Percentiles rank a stretch among this genome's conserved stretches.
phyloP scores from a whole-genome alignment of 225 moss, liverwort and hornwort species.

The Asterella californica region DNA sequence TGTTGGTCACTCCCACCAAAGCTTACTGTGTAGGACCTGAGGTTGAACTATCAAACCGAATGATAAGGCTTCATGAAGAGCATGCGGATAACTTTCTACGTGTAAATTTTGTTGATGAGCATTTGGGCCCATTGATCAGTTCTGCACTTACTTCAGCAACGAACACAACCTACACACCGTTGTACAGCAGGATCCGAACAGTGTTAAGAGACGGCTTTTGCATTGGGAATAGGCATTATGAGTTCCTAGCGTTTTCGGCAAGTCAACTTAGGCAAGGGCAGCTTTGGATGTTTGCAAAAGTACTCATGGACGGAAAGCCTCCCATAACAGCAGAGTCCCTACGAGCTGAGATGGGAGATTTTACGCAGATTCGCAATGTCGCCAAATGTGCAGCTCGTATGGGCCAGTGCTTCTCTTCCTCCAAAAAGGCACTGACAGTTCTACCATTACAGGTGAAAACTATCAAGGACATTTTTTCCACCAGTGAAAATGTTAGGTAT shows the following conservation, averaged over 20 bases:
- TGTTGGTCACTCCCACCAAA: constrained; percentile 68
- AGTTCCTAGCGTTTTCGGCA: constrained; percentile 83
- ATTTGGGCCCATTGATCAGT: constrained; percentile 35
- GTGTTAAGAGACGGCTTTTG: constrained; percentile 53
- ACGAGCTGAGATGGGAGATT: constrained; percentile 83
- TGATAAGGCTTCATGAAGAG: constrained; percentile 53
- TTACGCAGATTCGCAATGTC: constrained; percentile 67
- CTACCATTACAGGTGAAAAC: constrained; percentile 37
- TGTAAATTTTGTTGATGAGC: constrained; percentile 78
- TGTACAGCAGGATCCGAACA: constrained; percentile 50
- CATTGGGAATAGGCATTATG: constrained; percentile 56
- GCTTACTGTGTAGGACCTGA: constrained; percentile 60
- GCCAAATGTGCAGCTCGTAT: constrained; percentile 88
- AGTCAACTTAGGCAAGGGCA: constrained; percentile 81
- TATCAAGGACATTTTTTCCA: constrained; percentile 55
- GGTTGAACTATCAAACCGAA: constrained; percentile 68
- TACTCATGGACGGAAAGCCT: background rate
- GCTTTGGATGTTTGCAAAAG: constrained; percentile 82
- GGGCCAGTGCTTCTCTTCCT: constrained; percentile 95
- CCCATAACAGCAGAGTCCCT: constrained; percentile 48
- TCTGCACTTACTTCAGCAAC: constrained; percentile 43
- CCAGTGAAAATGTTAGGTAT: constrained; percentile 42
- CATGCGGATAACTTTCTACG: constrained; percentile 68
- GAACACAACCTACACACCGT: constrained; percentile 42
- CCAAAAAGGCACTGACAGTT: constrained; percentile 67